Base-by-base conservation (phyloP, 2,329 filamentous ascomycete genomes). In the Xylaria sp. region DNA sequence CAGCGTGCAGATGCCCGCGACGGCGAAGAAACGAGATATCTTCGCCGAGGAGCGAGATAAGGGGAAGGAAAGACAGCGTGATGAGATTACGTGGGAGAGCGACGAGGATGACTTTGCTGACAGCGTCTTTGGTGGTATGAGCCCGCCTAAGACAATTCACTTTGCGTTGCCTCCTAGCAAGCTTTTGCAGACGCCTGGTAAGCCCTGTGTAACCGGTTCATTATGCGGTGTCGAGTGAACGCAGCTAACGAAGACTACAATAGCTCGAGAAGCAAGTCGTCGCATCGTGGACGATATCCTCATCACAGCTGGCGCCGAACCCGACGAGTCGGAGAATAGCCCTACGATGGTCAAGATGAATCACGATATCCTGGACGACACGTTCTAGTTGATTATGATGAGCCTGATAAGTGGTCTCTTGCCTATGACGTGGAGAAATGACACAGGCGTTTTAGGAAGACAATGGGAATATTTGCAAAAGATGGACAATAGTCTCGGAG, bases 101-200 rank as follows among this genome's bases (percentile, higher is more conserved):
- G 91, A 94, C 69, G 90, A 89, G 65, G 91, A 92, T 33, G 88
- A 89, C 10, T 88, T 90, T 58, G 63, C 56, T 1, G 81, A 83
- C 17, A 81, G 85, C 51, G 85, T 88, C 6, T 90, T 91, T 67
- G 87, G 87, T 6, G 93, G 90, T 6, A 91, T 94, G 80, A 97
- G 93, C 76, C 96, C 96, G 33, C 96, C 96, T 0, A 98, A 98
- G 84, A 96, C 93, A 11, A 94, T 97, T 68, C 92, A 94, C 76
- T 97, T 97, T 79, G 90, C 92, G 53, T 81, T 97, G 57, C 92
- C 92, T 59, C 91, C 91, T 62, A 92, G 90, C 48, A 90, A 92
- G 77, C 81, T 97, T 26, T 80, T 95, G 78, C 93, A 94, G 79
- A 97, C 93, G 58, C 93, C 93, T 70, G 90, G 90, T 92, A 81